Conservation (phyloP, 176 grass and related monocot genomes). For the Triticum dicoccoides region DNA sequence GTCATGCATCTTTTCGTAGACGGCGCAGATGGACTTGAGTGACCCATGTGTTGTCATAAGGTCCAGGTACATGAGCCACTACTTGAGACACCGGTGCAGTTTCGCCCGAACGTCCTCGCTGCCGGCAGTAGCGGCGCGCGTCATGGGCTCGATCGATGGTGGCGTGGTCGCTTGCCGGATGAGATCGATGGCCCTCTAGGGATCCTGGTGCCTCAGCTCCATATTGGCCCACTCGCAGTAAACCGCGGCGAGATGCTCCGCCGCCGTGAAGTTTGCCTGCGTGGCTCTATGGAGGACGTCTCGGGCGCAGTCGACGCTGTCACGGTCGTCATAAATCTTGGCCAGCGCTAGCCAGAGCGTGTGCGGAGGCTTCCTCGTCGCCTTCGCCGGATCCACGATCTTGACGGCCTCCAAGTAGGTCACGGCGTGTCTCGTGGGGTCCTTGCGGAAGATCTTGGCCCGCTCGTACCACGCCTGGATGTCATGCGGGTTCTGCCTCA, state of each 20-base stretch:
- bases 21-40: constrained; percentile 48
- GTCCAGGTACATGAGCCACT: constrained; percentile 75
- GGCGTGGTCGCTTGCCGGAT: constrained; percentile 55
- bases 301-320: too few species aligned
- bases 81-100: constrained; percentile 51
- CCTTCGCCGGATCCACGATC: too few species aligned
- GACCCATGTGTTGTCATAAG: constrained; percentile 55
- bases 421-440: too few species aligned
- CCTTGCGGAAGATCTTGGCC: too few species aligned
- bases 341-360: too few species aligned
- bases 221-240: constrained; percentile 70
- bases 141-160: constrained; percentile 46
- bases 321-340: too few species aligned
- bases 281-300: too few species aligned
- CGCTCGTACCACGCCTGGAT: too few species aligned
- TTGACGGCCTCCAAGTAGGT: too few species aligned
- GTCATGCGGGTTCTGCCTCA: too few species aligned
- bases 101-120: constrained; percentile 45
- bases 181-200: constrained; percentile 40
- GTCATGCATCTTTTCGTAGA: constrained; percentile 66
- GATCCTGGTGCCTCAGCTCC: constrained; percentile 56
- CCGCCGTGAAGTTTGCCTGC: constrained; percentile 53
- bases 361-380: too few species aligned
- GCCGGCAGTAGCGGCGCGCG: constrained; percentile 31
- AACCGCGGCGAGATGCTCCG: constrained; percentile 56